These are phyloP conservation scores for Tricholoma saponaceum DNA, from an alignment of 768 basidiomycete species.

Conservation along the genomic window DNA sequence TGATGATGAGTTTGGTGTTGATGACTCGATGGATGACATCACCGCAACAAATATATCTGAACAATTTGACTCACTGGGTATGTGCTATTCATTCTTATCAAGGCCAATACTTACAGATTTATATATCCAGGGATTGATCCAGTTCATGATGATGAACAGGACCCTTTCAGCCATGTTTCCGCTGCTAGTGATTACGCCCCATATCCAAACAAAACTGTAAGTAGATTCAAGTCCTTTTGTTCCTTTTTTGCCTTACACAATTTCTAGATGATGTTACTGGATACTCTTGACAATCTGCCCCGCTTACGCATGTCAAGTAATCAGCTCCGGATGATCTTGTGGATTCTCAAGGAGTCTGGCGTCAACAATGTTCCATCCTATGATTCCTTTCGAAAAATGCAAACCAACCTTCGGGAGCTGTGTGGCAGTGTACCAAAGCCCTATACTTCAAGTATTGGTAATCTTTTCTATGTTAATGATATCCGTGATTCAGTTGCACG, in stretches of 20 bases:
- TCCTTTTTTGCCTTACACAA: too few relatives aligned
- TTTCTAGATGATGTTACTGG: not conserved
- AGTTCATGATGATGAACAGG: too few relatives aligned
- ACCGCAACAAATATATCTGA: too few relatives aligned
- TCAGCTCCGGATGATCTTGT: not conserved
- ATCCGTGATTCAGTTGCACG: not conserved
- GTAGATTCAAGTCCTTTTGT: too few relatives aligned
- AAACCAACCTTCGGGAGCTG: not conserved
- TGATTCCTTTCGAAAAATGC: not conserved
- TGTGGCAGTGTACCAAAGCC: not conserved
- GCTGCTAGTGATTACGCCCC: too few relatives aligned
- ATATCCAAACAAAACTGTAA: too few relatives aligned
- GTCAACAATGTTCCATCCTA: not conserved
- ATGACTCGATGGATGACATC: too few relatives aligned
- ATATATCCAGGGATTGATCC: too few relatives aligned
- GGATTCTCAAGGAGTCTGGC: not conserved
- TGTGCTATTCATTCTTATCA: too few relatives aligned
- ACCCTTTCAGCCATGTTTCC: too few relatives aligned
- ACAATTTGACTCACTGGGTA: too few relatives aligned
- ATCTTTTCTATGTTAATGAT: not conserved
- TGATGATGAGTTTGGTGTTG: too few relatives aligned
- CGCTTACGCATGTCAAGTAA: not conserved
- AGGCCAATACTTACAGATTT: constrained; percentile 2
- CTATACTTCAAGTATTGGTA: not conserved
- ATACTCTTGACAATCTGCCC: not conserved